Evolutionary conservation across 305 asterid genomes (phyloP).

Genomic region (Rubia tinctorum): DNA sequence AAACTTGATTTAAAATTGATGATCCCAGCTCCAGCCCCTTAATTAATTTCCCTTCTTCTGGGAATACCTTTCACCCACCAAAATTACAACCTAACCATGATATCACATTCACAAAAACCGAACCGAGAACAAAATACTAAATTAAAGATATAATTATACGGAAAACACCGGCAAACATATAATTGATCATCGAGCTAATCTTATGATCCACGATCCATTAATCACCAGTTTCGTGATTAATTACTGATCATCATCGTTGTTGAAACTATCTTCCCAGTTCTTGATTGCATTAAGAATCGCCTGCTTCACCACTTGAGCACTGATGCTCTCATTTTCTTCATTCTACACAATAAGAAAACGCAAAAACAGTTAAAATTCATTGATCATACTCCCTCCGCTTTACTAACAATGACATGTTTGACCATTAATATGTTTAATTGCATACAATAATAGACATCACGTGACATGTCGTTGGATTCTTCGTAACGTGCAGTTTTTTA

Average conservation of each 20-base stretch:
- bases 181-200: neutral
- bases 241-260: slow-evolving; percentile 23
- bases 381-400: too few relatives aligned
- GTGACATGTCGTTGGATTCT: too few relatives aligned
- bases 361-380: too few relatives aligned
- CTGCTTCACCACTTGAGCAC: slow-evolving; percentile 57
- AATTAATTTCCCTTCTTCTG: neutral
- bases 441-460: too few relatives aligned
- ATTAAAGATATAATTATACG: neutral
- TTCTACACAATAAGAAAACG: slow-evolving; percentile 29
- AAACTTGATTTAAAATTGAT: slow-evolving; percentile 24
- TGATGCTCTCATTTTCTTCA: slow-evolving; percentile 51
- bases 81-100: neutral
- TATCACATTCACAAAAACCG: neutral
- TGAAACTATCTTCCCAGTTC: slow-evolving; percentile 52
- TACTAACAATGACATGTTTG: too few relatives aligned
- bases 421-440: too few relatives aligned
- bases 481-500: too few relatives aligned
- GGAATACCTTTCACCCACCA: neutral
- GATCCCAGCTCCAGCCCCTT: slow-evolving; percentile 33
- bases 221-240: neutral
- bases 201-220: neutral
- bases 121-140: neutral
- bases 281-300: slow-evolving; percentile 62
- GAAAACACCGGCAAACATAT: neutral